These are phyloP conservation scores for Venturia oleaginea DNA, from an alignment of 2,329 filamentous ascomycete genomes.

Conservation along the genomic window DNA sequence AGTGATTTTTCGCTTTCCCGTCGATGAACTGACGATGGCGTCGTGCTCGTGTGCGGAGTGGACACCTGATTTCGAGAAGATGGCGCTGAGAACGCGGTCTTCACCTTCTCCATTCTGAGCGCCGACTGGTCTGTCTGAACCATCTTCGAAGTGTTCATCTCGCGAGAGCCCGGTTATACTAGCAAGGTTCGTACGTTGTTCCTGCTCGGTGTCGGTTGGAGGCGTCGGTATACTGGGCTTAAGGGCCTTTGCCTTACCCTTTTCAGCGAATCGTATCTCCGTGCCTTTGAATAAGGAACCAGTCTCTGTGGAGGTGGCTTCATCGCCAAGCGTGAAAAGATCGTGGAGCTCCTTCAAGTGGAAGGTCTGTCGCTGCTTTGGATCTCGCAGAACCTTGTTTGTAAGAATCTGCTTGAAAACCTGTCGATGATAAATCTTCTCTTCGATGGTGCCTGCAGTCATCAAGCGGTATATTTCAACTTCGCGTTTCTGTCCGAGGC, in stretches of 20 bases:
- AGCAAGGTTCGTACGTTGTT: slow-evolving; percentile 17
- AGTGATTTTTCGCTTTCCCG: slow-evolving; percentile 59
- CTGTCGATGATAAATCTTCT: slow-evolving; percentile 98
- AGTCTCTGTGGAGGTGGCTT: slow-evolving; percentile 67
- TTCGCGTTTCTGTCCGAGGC: slow-evolving; percentile 86
- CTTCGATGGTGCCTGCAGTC: slow-evolving; percentile 95
- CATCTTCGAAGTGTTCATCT: slow-evolving; percentile 32
- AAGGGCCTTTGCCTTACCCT: slow-evolving; percentile 19
- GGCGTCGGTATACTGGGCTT: slow-evolving; percentile 22
- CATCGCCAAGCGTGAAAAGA: slow-evolving; percentile 69
- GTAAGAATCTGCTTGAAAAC: slow-evolving; percentile 98
- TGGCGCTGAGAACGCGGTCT: slow-evolving; percentile 74
- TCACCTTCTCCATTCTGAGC: slow-evolving; percentile 31
- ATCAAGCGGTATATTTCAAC: slow-evolving; percentile 97
- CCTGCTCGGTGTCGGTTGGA: slow-evolving; percentile 20
- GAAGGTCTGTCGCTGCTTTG: slow-evolving; percentile 86
- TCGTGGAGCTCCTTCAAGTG: slow-evolving; percentile 86
- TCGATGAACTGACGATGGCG: slow-evolving; percentile 57
- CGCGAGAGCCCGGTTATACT: slow-evolving; percentile 34
- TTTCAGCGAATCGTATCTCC: slow-evolving; percentile 55
- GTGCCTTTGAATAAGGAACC: slow-evolving; percentile 81
- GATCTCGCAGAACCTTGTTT: slow-evolving; percentile 91
- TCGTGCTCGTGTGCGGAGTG: slow-evolving; percentile 93
- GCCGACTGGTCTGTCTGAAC: slow-evolving; percentile 14
- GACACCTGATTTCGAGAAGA: slow-evolving; percentile 78